Evolutionary conservation across 2,329 filamentous ascomycete genomes (phyloP).

Genomic region (Aspergillus ustus): DNA sequence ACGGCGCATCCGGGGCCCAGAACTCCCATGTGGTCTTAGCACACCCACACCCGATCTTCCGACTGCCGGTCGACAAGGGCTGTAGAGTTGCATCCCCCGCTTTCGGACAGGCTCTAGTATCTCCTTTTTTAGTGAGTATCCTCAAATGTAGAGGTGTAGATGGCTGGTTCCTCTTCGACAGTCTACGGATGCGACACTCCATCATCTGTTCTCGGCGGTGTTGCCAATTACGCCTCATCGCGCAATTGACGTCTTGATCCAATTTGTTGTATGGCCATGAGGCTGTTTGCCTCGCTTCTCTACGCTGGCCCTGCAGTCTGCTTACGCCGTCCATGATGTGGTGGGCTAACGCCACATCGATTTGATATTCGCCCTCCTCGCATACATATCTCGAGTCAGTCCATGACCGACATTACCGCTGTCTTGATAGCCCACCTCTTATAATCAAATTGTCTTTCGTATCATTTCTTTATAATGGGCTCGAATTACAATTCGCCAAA

Average conservation of each 20-base stretch:
- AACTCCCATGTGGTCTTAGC: neutral
- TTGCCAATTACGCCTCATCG: neutral
- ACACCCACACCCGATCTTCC: neutral
- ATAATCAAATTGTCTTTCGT: neutral
- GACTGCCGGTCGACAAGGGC: neutral
- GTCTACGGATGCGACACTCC: neutral
- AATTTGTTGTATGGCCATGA: neutral
- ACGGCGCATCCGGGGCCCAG: neutral
- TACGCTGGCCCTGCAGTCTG: neutral
- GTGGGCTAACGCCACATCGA: neutral
- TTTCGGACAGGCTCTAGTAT: neutral
- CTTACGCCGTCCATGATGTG: neutral
- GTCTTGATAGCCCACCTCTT: neutral
- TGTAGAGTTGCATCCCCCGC: neutral
- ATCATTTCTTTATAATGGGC: neutral
- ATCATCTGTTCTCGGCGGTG: neutral
- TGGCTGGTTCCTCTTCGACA: neutral
- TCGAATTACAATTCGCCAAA: neutral
- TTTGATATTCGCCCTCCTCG: neutral
- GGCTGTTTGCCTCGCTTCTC: neutral
- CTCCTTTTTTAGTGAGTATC: neutral
- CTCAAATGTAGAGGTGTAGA: neutral
- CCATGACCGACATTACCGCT: neutral
- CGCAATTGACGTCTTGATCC: neutral
- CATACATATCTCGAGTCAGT: neutral